Percentiles rank a stretch among this genome's conserved stretches.
Evolutionary conservation across 352 stramenopile genomes (phyloP).

Genomic region (Phytophthora hibernalis): DNA sequence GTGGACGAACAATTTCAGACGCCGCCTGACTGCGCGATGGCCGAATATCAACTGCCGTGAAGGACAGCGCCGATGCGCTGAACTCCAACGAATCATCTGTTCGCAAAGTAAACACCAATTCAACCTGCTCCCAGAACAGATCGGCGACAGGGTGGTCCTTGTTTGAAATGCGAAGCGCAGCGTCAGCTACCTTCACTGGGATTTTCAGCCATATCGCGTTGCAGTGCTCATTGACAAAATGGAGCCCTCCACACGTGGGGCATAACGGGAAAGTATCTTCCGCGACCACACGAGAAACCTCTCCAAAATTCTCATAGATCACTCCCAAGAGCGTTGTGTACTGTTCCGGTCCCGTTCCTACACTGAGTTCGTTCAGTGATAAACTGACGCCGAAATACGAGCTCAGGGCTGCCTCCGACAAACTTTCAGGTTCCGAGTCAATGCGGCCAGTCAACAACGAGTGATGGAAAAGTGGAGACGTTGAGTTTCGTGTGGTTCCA

Average conservation of each 20-base stretch:
- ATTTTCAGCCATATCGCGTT: conserved; percentile 85
- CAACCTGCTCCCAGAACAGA: conserved; percentile 84
- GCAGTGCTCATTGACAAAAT: conserved; percentile 69
- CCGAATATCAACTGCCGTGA: conserved; percentile 72
- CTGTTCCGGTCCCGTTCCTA: conserved; percentile 65
- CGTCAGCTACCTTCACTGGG: conserved; percentile 77
- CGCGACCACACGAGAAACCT: conserved; percentile 73
- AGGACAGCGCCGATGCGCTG: conserved; percentile 59
- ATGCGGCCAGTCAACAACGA: conserved; percentile 80
- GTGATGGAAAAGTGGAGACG: conserved; percentile 79
- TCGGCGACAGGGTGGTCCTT: conserved; percentile 65
- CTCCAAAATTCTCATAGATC: conserved; percentile 90
- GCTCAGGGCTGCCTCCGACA: conserved; percentile 66
- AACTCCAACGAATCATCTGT: conserved; percentile 88
- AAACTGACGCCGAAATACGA: conserved; percentile 75
- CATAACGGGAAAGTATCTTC: conserved; percentile 87
- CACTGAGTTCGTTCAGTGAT: conserved; percentile 80
- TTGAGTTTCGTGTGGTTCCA: conserved; percentile 61
- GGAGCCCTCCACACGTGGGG: conserved; percentile 63
- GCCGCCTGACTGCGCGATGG: conserved; percentile 55
- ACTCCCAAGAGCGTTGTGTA: conserved; percentile 80
- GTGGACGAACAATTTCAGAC: conserved; percentile 74
- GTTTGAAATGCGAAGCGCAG: conserved; percentile 74
- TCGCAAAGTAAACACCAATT: conserved; percentile 76
- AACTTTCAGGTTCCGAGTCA: conserved; percentile 74